Percentiles rank a stretch among this genome's conserved stretches.
Evolutionary conservation across 2,329 filamentous ascomycete genomes (phyloP).

Genomic region (Rutstroemia sp.): DNA sequence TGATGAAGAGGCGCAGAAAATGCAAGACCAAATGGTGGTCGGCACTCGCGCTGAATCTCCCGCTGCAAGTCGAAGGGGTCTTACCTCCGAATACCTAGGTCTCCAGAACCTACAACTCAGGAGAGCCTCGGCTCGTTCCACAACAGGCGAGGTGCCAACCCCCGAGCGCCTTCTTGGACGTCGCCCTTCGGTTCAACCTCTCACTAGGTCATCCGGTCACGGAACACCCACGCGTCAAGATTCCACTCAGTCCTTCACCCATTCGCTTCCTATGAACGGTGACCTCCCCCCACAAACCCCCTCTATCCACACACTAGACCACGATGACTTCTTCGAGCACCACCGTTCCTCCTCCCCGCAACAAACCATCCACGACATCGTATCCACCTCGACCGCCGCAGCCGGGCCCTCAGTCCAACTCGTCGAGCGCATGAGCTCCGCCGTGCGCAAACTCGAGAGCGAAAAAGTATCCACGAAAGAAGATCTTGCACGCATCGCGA

Average conservation of each 20-base stretch:
- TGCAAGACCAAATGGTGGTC: slow-evolving; percentile 39
- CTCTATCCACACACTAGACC: slow-evolving; percentile 29
- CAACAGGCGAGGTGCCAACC: slow-evolving; percentile 23
- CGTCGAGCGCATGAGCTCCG: slow-evolving; percentile 91
- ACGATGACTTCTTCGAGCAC: slow-evolving; percentile 42
- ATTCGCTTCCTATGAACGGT: neutral
- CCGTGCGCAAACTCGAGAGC: slow-evolving; percentile 81
- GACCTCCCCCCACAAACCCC: slow-evolving; percentile 15
- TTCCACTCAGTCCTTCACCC: slow-evolving; percentile 21
- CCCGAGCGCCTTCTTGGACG: slow-evolving; percentile 17
- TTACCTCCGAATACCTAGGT: slow-evolving; percentile 30
- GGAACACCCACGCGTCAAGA: slow-evolving; percentile 28
- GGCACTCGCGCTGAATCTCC: slow-evolving; percentile 26
- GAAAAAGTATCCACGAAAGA: slow-evolving; percentile 87
- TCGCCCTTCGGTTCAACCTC: slow-evolving; percentile 21
- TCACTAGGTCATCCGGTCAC: slow-evolving; percentile 22
- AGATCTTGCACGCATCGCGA: slow-evolving; percentile 69
- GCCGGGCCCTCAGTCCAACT: slow-evolving; percentile 91
- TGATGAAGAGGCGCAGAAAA: slow-evolving; percentile 57
- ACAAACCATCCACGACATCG: slow-evolving; percentile 71
- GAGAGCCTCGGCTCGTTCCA: slow-evolving; percentile 24
- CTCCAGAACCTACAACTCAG: slow-evolving; percentile 31
- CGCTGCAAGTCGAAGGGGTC: slow-evolving; percentile 24
- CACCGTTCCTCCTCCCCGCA: slow-evolving; percentile 53
- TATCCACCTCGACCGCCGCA: slow-evolving; percentile 81